A percentile compares a stretch with the other conserved stretches of the same genome.
Conservation (phyloP, 305 asterid genomes). For the Fraxinus sp. region DNA sequence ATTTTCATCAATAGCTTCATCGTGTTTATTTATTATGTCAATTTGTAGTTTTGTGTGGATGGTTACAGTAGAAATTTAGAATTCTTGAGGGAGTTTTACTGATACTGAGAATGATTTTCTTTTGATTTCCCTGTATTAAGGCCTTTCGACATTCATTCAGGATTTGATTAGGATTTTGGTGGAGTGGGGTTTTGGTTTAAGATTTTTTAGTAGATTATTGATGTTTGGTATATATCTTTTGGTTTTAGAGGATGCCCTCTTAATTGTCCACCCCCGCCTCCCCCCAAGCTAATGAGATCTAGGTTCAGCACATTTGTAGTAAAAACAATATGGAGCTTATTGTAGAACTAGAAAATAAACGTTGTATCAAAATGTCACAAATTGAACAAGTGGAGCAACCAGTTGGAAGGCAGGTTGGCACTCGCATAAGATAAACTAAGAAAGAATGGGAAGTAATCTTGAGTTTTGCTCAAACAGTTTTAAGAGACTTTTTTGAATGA, state of each 20-base stretch:
- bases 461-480: not conserved
- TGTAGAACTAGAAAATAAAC: not conserved
- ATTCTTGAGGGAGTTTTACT: constrained; percentile 11
- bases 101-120: constrained; percentile 1
- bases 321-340: not conserved
- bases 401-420: not conserved
- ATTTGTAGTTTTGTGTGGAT: not conserved
- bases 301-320: not conserved
- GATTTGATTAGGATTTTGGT: not conserved
- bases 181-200: not conserved
- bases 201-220: not conserved
- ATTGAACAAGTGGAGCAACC: not conserved
- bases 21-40: not conserved
- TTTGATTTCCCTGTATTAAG: not conserved
- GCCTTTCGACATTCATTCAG: not conserved
- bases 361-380: not conserved
- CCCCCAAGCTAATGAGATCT: not conserved
- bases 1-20: not conserved
- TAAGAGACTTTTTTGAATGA: not conserved
- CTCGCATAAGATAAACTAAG: not conserved
- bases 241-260: not conserved
- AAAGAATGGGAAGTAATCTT: not conserved
- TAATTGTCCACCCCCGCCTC: not conserved
- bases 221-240: not conserved
- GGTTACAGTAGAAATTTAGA: not conserved